These are phyloP conservation scores for Heterobasidion annosum DNA, from an alignment of 1,284 basidiomycete species.

Conservation along the genomic window DNA sequence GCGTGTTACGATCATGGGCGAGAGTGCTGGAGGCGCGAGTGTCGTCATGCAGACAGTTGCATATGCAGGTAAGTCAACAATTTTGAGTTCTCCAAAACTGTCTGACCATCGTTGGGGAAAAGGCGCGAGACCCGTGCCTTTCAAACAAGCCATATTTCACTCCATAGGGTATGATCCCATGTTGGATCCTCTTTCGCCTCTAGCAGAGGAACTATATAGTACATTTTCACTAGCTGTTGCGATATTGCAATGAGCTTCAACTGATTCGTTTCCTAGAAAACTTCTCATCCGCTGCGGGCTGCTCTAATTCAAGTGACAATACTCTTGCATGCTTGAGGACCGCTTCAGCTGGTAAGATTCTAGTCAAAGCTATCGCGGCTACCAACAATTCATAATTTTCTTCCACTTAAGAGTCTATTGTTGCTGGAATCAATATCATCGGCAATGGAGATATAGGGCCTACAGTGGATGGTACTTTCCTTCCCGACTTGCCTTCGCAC, in stretches of 20 bases:
- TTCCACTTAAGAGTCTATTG: constrained; percentile 19
- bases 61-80: constrained; percentile 24
- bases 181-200: constrained; percentile 13
- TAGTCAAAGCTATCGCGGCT: too few relatives aligned
- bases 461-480: constrained; percentile 27
- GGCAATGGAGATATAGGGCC: constrained; percentile 22
- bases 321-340: constrained; percentile 29
- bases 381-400: not conserved
- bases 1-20: constrained; percentile 31
- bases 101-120: not conserved
- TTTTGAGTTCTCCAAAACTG: not conserved
- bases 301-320: constrained; percentile 17
- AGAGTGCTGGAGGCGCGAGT: constrained; percentile 35
- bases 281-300: constrained; percentile 23
- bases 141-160: constrained; percentile 29
- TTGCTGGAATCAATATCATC: constrained; percentile 28
- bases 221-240: constrained; percentile 3
- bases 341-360: constrained; percentile 20
- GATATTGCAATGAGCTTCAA: not conserved
- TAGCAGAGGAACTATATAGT: constrained; percentile 27
- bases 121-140: constrained; percentile 27
- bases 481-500: constrained; percentile 32
- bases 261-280: constrained; percentile 15
- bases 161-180: constrained; percentile 36
- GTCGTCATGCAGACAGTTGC: constrained; percentile 34